These are phyloP conservation scores for Haplosporangium gracile DNA, from an alignment of 192 early-diverging fungal species.

Conservation along the genomic window DNA sequence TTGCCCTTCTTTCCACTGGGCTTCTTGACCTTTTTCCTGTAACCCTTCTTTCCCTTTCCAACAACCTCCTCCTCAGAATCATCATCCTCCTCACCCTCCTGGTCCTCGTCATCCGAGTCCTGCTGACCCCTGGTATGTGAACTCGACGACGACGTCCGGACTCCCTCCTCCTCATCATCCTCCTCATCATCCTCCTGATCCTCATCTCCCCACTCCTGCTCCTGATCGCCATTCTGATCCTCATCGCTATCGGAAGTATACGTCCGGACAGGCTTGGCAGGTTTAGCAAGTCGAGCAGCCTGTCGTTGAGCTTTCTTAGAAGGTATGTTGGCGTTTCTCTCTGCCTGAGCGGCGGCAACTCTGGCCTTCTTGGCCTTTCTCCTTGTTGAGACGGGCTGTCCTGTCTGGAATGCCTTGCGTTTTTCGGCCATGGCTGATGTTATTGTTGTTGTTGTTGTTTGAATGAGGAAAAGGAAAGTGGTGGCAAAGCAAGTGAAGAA, in stretches of 20 bases:
- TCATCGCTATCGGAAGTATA: conserved; percentile 26
- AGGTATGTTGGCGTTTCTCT: conserved; percentile 22
- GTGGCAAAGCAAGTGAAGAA: background rate
- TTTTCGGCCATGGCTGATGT: conserved; percentile 1
- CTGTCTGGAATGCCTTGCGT: conserved; percentile 49
- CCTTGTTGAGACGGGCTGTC: conserved; percentile 45
- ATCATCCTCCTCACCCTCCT: conserved; percentile 17
- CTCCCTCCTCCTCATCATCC: background rate
- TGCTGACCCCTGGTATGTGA: background rate
- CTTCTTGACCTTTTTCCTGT: conserved; percentile 44
- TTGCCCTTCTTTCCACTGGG: conserved; percentile 54
- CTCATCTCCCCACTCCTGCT: conserved; percentile 15
- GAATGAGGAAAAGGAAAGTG: background rate
- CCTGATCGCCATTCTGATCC: conserved; percentile 8
- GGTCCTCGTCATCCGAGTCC: conserved; percentile 8
- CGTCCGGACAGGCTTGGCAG: conserved; percentile 5
- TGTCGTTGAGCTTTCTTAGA: conserved; percentile 40
- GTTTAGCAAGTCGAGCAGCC: conserved; percentile 20
- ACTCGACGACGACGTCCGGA: background rate
- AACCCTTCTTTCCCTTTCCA: conserved; percentile 47
- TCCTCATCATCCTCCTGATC: background rate
- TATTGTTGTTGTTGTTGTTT: background rate
- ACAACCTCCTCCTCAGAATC: conserved; percentile 30
- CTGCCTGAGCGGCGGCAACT: conserved; percentile 22
- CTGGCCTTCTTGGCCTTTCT: conserved; percentile 50